Percentiles rank a stretch among this genome's conserved stretches.
Conservation (phyloP, 2,329 filamentous ascomycete species). For the Arthroderma sp. region DNA sequence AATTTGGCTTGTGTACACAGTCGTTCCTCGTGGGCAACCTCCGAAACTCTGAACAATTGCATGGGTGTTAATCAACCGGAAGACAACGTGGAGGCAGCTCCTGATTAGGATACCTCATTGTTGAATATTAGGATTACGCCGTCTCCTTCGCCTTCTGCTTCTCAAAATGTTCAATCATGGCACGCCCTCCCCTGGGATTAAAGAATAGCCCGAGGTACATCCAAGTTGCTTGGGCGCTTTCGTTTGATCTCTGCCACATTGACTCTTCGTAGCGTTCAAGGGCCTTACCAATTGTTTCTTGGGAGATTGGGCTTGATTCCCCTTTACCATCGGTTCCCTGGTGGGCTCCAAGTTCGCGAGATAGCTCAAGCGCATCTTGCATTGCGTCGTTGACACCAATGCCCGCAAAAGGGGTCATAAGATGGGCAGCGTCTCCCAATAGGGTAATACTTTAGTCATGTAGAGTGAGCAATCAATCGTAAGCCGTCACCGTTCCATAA, state of each 20-base stretch:
- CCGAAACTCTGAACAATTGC: too few species aligned
- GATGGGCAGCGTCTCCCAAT: constrained; percentile 19
- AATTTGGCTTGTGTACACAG: too few species aligned
- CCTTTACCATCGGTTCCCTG: background rate
- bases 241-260: background rate
- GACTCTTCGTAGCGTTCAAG: background rate
- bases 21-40: too few species aligned
- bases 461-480: too few species aligned
- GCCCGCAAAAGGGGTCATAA: constrained; percentile 19
- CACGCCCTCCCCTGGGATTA: background rate
- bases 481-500: too few species aligned
- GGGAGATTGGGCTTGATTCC: background rate
- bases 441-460: constrained; percentile 13
- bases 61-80: too few species aligned
- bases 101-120: too few species aligned
- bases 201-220: background rate
- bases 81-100: too few species aligned
- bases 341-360: background rate
- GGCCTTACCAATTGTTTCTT: background rate
- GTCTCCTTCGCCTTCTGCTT: background rate
- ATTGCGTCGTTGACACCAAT: constrained; percentile 20
- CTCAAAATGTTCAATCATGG: background rate
- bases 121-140: background rate
- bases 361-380: constrained; percentile 13
- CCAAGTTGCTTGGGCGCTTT: background rate